Conservation (phyloP, 345 rosid species). For the Firmiana major region DNA sequence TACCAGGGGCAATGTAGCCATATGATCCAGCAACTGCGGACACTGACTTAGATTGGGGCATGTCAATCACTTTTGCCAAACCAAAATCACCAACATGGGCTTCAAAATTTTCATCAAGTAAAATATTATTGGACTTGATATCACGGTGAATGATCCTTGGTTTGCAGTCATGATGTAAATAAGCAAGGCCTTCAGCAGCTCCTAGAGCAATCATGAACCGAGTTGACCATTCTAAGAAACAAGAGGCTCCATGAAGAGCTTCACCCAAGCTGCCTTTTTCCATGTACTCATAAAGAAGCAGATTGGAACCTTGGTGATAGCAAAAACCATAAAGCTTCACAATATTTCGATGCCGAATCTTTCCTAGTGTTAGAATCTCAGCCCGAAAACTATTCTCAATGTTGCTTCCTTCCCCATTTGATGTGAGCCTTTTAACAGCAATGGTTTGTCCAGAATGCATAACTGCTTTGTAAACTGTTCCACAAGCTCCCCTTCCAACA, state of each 20-base stretch:
- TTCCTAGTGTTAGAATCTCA: constrained; percentile 86
- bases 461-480: constrained; percentile 84
- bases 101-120: constrained; percentile 82
- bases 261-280: constrained; percentile 86
- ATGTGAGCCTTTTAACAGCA: constrained; percentile 79
- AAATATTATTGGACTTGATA: constrained; percentile 88
- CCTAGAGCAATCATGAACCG: constrained; percentile 86
- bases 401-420: constrained; percentile 76
- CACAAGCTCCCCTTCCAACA: constrained; percentile 93
- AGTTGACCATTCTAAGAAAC: constrained; percentile 69
- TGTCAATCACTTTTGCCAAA: constrained; percentile 89
- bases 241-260: constrained; percentile 62
- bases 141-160: constrained; percentile 93
- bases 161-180: constrained; percentile 92
- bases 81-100: constrained; percentile 99
- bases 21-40: constrained; percentile 98
- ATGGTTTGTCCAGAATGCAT: constrained; percentile 63
- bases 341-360: constrained; percentile 87
- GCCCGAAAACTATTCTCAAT: constrained; percentile 85
- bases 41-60: constrained; percentile 93
- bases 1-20: constrained; percentile 99
- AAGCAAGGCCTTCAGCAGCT: constrained; percentile 94
- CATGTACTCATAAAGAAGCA: constrained; percentile 89
- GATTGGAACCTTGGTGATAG: constrained; percentile 78
- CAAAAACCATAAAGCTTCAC: constrained; percentile 92